Evolutionary conservation across 2,329 filamentous ascomycete genomes (phyloP), one percentile per base, ranked within the genome.

Genomic region (Phaeosphaeriaceae sp.): DNA sequence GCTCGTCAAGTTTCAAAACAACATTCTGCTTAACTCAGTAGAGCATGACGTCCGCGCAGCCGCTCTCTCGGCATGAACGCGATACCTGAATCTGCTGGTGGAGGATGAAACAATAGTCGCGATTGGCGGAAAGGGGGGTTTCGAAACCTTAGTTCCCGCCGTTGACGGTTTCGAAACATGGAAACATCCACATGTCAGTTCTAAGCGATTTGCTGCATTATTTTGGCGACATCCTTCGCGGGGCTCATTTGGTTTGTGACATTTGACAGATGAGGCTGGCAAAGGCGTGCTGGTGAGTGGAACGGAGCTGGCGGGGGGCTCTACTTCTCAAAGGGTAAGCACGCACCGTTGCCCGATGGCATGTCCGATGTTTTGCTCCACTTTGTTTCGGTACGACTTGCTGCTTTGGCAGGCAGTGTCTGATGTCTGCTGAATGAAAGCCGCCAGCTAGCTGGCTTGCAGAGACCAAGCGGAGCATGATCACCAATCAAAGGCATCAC

Each of bases 101-200:
- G 45, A 47, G n/a, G n/a, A 42, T 49, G 45, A 49, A 49, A 46
- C 24, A 17, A 36, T n/a, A 10, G 25, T 45, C 47, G 27, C 46
- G 46, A 55, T 55, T 55, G 53, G 53, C 22, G 2, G 48, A 4
- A 24, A 25, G 7, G 24, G 15, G 15, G 10, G n/a, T 56, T 53
- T 54, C 55, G 55, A 63, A 66, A 62, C 57, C 45, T 48, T 62
- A 60, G 61, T 24, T 51, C 48, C 61, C 61, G 58, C 53, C 36
- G 17, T 44, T 53, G 53, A 58, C 59, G 51, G 63, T 62, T 64
- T 64, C 58, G 61, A 66, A 64, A 66, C 58, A 54, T 22, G 51
- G 44, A 13, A 22, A 2, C 15, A 21, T 44, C 17, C 15, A 45
- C 19, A 24, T 41, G n/a, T 47, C 24, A 46, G 3, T 22, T 33